Conservation (phyloP, 2,329 filamentous ascomycete species). For the Colletotrichum tabaci region DNA sequence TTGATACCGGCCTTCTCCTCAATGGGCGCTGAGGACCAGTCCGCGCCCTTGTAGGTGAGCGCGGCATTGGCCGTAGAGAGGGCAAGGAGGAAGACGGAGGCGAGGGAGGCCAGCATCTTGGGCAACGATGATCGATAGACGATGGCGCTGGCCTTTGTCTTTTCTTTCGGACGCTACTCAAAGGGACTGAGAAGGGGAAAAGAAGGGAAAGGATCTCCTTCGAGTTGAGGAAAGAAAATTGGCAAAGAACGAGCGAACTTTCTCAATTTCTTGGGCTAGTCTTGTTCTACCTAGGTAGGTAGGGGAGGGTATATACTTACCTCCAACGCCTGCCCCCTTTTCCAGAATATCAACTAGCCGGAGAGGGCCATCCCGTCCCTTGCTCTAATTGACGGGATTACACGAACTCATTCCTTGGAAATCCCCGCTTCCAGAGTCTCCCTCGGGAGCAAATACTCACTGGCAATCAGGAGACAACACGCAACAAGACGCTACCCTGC, state of each 20-base stretch:
- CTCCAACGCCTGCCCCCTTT: neutral
- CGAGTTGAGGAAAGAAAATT: neutral
- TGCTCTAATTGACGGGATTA: slow-evolving; percentile 38
- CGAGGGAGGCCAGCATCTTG: slow-evolving; percentile 40
- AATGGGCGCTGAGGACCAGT: slow-evolving; percentile 78
- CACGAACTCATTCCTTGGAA: slow-evolving; percentile 8
- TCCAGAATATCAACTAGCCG: slow-evolving; percentile 5
- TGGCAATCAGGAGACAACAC: slow-evolving; percentile 20
- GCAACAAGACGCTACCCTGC: too few species aligned
- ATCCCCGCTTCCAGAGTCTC: slow-evolving; percentile 17
- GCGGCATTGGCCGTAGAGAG: slow-evolving; percentile 54
- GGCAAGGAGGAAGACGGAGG: slow-evolving; percentile 35
- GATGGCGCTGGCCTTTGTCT: neutral
- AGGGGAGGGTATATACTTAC: slow-evolving; percentile 5
- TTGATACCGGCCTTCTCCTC: slow-evolving; percentile 73
- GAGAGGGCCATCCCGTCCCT: slow-evolving; percentile 15
- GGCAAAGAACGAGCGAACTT: neutral
- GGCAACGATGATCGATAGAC: slow-evolving; percentile 5
- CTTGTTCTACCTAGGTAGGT: neutral
- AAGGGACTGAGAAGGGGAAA: neutral
- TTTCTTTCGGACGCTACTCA: slow-evolving; percentile 7
- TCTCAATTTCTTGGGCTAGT: neutral
- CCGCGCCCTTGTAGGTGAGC: slow-evolving; percentile 76
- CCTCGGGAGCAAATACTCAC: slow-evolving; percentile 1
- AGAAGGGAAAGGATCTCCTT: neutral